Conservation (phyloP, 345 rosid genomes). For the Sisymbrium irio region DNA sequence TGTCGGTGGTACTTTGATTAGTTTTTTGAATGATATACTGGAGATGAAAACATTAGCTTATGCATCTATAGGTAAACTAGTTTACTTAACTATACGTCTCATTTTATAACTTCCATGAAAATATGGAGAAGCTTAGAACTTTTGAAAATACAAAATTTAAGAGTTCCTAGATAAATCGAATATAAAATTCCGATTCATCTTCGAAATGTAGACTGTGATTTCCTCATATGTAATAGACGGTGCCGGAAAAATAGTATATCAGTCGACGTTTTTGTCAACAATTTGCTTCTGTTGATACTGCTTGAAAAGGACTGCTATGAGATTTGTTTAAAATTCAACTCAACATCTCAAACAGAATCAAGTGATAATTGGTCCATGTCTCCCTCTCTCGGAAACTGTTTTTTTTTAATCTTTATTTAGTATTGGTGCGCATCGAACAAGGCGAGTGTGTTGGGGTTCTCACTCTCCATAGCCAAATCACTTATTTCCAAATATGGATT, state of each 20-base stretch:
- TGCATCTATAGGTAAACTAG: neutral
- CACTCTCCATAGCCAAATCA: slow-evolving; percentile 2
- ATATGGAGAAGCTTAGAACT: neutral
- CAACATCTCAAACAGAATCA: neutral
- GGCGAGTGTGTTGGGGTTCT: slow-evolving; percentile 8
- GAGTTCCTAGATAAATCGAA: neutral
- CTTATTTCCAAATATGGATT: slow-evolving; percentile 46
- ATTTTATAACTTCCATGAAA: neutral
- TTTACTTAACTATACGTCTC: neutral
- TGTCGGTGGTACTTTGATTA: no score
- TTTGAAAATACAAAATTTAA: neutral
- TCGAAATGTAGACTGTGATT: neutral
- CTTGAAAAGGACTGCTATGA: neutral
- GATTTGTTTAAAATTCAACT: neutral
- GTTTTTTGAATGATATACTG: no score
- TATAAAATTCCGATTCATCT: neutral
- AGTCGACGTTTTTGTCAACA: neutral
- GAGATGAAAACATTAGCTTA: no score
- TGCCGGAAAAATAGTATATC: neutral
- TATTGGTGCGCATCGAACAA: slow-evolving; percentile 11
- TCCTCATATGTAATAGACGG: neutral
- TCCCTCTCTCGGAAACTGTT: slow-evolving; percentile 17
- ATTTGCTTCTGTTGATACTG: no score
- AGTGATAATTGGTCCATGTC: slow-evolving; percentile 32
- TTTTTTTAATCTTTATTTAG: neutral